These are phyloP conservation scores for Trypanosomatidae sp. DNA, from an alignment of 208 protist genomes.

Conservation along the genomic window DNA sequence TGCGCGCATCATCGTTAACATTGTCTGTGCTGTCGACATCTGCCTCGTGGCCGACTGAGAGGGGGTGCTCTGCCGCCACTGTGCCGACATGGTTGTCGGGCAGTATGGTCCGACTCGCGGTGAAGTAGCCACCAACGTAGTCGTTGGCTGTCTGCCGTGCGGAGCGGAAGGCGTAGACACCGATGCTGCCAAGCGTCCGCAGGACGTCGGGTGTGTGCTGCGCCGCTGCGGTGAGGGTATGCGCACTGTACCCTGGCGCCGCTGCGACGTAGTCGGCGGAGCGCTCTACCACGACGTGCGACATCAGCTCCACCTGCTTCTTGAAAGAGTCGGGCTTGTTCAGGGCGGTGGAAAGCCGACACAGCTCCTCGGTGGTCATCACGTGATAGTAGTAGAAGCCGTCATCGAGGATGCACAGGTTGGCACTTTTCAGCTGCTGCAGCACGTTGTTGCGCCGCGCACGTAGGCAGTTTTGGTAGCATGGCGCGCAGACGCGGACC, in stretches of 20 bases:
- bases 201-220: constrained; percentile 34
- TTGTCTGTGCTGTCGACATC: neutral
- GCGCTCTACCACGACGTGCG: constrained; percentile 45
- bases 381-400: constrained; percentile 64
- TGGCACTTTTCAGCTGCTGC: constrained; percentile 41
- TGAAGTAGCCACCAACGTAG: constrained; percentile 30
- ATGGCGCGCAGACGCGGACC: constrained; percentile 53
- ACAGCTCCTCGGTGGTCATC: constrained; percentile 43
- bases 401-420: constrained; percentile 55
- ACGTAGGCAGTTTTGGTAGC: constrained; percentile 60
- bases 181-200: constrained; percentile 29
- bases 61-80: neutral
- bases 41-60: constrained; percentile 1
- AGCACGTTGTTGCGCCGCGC: constrained; percentile 42
- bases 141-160: constrained; percentile 29
- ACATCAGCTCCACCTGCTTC: constrained; percentile 49
- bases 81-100: constrained; percentile 15
- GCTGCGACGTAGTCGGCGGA: constrained; percentile 35
- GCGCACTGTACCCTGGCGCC: constrained; percentile 26
- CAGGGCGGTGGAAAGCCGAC: constrained; percentile 35
- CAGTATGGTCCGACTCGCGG: constrained; percentile 18
- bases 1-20: constrained; percentile 15
- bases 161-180: constrained; percentile 30
- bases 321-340: constrained; percentile 47
- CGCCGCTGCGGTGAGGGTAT: constrained; percentile 26